Conservation (phyloP, 2,329 filamentous ascomycete genomes). For the Sarocladiaceae sp. region DNA sequence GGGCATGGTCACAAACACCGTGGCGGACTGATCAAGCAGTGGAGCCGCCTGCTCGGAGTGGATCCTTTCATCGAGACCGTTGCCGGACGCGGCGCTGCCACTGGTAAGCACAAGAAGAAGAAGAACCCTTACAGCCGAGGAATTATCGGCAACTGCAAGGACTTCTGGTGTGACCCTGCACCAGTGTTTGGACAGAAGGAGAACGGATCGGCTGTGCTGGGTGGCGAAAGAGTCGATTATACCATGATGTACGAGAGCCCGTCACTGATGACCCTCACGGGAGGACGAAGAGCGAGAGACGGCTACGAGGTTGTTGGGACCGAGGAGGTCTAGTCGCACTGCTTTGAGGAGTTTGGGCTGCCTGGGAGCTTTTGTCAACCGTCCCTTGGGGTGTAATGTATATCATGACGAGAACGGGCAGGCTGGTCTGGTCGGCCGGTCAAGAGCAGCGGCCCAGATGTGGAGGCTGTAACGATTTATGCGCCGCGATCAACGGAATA, state of each 20-base stretch:
- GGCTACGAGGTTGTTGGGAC: constrained; percentile 61
- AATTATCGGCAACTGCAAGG: constrained; percentile 81
- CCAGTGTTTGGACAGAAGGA: constrained; percentile 73
- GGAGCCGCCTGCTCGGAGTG: constrained; percentile 81
- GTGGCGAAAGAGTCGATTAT: constrained; percentile 79
- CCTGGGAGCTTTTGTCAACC: neutral
- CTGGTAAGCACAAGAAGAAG: constrained; percentile 45
- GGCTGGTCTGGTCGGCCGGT: too few species aligned
- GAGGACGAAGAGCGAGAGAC: constrained; percentile 42
- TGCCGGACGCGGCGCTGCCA: constrained; percentile 72
- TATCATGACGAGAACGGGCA: neutral
- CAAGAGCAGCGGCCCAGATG: too few species aligned
- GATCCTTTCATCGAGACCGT: constrained; percentile 94
- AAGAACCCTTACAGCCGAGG: constrained; percentile 84
- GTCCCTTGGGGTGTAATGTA: neutral
- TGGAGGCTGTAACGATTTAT: neutral
- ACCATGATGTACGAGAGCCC: constrained; percentile 86
- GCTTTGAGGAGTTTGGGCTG: neutral
- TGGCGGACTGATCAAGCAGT: constrained; percentile 68
- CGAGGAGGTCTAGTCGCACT: constrained; percentile 39
- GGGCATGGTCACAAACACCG: constrained; percentile 46
- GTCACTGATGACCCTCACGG: constrained; percentile 54
- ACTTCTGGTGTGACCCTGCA: constrained; percentile 93
- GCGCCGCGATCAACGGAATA: too few species aligned
- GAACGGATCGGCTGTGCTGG: constrained; percentile 70